Base-by-base conservation (phyloP, 78 protist species). In the Reticulomyxa filosa region DNA sequence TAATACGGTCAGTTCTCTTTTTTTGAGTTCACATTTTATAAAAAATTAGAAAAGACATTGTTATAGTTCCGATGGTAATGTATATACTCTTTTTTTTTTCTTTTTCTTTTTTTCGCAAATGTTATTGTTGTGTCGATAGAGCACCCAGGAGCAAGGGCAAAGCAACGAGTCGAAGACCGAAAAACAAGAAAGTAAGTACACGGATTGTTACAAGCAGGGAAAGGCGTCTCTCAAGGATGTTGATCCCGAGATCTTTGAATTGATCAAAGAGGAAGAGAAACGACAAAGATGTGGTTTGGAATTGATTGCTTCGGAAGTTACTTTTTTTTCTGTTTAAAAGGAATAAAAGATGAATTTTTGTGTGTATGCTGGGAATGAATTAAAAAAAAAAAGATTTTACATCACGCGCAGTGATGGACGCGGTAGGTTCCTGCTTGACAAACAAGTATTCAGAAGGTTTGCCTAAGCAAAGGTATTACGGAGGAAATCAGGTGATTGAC, bases 391-490 rank as follows among this genome's bases (percentile, higher is more conserved):
- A 83, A 73, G 82, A 86, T 75, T 80, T 82, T 62, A 65, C 87
- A 11, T 70, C 82, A 3, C 36, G 52, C 23, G 71, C 85, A 0
- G 92, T 86, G 8, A 37, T 80, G 46, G 81, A 76, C 26, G 59
- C 72, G 38, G 77, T 86, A 13, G 92, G 92, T 4, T 70, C 83
- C 2, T 29, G 53, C 38, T 22, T 76, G 22, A 80, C 84, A 33
- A 86, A 86, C 79, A 86, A 86, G 72, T 86, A 86, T 53, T 73
- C 88, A 1, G 92, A 86, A 57, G 84, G 84, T 17, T 46, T 65
- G 23, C 84, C 84, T 4, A 72, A 72, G 52, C 50, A 13, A 33
- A 50, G 84, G 27, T 80, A 80, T 37, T 80, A 80, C 33, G 85
- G 85, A 2, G 85, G 85, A n/a, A 80, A 80, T 50, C 69, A 80